Evolutionary conservation across 2,329 filamentous ascomycete species (phyloP), one percentile per base, ranked within the genome.

Genomic region (Alternaria dauci): DNA sequence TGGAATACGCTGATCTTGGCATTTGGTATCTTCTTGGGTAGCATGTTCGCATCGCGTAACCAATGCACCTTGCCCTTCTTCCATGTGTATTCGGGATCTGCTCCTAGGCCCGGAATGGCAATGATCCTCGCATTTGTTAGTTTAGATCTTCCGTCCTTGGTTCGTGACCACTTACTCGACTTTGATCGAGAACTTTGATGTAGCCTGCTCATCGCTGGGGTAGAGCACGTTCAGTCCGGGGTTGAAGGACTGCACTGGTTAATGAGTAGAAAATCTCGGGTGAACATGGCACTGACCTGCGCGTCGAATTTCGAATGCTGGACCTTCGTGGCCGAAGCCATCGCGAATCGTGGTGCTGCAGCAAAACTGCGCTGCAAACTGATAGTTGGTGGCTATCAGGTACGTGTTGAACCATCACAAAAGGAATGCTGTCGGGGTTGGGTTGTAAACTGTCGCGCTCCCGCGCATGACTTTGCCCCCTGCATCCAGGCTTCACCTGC

Each of bases 51-150:
- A 58, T 76, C 74, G 14, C 62, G 60, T 50, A 77, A 56, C 75
- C 73, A 77, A 58, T 76, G 55, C 18, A 67, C 65, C 32, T 70
- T 64, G 26, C 63, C 59, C 18, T 63, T 61, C 25, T 55, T 68
- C 74, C 72, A 77, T 43, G 75, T 74, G 48, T 66, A 72, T 53
- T 71, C 62, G 34, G 71, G 67, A 56, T 71, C 68, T 23, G 70
- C 70, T 12, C 72, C 74, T 14, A 77, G 67, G 8, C 72, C 73
- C 7, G 73, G 72, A 26, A 76, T 68, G 14, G 73, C 73, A 16
- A 76, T 55, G 42, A 77, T 70, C 44, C 73, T 77, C 18, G 18
- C 18, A 36, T 5, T 14, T 43, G 11, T 65, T 5, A 62, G 50
- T 34, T 23, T 14, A n/a, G 12, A 23, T 39, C 36, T 34, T 18